A percentile compares a stretch with the other conserved stretches of the same genome.
Evolutionary conservation across 345 rosid genomes (phyloP).

Genomic region (Cardiospermum halicacabum): DNA sequence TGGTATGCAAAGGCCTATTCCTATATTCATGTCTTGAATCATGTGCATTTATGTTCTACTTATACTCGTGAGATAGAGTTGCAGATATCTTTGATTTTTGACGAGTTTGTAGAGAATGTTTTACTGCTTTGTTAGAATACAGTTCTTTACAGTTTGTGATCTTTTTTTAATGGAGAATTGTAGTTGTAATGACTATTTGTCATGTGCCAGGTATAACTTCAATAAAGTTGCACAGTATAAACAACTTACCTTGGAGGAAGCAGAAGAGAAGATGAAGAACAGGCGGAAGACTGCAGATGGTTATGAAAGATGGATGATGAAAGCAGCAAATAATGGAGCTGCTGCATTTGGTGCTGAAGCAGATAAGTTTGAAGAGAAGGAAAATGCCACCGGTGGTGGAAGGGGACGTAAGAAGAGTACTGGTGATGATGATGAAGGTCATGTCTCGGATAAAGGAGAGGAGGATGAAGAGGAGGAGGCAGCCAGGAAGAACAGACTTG

Average conservation of each 20-base stretch:
- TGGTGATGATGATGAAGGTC: conserved; percentile 82
- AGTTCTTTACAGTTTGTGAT: neutral
- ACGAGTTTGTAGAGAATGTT: neutral
- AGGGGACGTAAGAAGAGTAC: conserved; percentile 78
- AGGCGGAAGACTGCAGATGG: conserved; percentile 97
- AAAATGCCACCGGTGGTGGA: conserved; percentile 44
- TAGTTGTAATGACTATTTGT: conserved; percentile 9
- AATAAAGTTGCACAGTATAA: conserved; percentile 96
- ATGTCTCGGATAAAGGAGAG: conserved; percentile 77
- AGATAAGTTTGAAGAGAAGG: conserved; percentile 73
- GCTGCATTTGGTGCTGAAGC: conserved; percentile 97
- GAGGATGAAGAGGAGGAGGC: conserved; percentile 95
- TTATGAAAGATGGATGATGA: conserved; percentile 98
- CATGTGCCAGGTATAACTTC: conserved; percentile 60
- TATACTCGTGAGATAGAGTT: neutral
- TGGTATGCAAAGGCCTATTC: conserved; percentile 46
- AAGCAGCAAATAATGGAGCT: conserved; percentile 87
- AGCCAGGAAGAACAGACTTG: conserved; percentile 81
- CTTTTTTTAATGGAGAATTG: neutral
- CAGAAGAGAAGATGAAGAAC: conserved; percentile 95
- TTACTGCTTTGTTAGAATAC: neutral
- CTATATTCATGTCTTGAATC: neutral
- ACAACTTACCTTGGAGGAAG: conserved; percentile 96
- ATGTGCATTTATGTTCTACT: neutral
- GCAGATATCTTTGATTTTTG: neutral